phyloP scores from a whole-genome alignment of 2,329 filamentous ascomycete species.

The Fusarium hostae region DNA sequence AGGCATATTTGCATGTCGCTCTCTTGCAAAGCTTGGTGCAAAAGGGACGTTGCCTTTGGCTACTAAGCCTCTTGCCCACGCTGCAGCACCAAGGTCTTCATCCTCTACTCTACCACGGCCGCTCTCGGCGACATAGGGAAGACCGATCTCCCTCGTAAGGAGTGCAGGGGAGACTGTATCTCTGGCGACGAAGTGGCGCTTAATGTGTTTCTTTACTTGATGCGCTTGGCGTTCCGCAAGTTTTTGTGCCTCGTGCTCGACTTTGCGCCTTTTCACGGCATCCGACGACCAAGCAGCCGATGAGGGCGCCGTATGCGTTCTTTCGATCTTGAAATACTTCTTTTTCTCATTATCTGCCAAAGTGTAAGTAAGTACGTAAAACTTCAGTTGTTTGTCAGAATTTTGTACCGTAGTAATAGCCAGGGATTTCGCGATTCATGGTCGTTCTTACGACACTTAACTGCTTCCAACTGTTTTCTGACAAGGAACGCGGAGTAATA shows the following conservation, averaged over 20 bases:
- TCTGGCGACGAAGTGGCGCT: slow-evolving; percentile 49
- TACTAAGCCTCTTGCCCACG: slow-evolving; percentile 54
- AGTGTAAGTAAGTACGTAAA: background rate
- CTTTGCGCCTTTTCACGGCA: slow-evolving; percentile 66
- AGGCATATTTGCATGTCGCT: slow-evolving; percentile 50
- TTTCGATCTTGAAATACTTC: slow-evolving; percentile 76
- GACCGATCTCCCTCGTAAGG: slow-evolving; percentile 44
- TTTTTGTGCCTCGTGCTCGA: slow-evolving; percentile 53
- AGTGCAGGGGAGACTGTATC: slow-evolving; percentile 49
- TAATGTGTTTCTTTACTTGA: slow-evolving; percentile 53
- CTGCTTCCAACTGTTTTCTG: background rate
- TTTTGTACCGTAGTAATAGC: slow-evolving; percentile 64
- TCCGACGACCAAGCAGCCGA: slow-evolving; percentile 66
- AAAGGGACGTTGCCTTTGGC: slow-evolving; percentile 55
- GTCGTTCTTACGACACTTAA: background rate
- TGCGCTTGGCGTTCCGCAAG: slow-evolving; percentile 44
- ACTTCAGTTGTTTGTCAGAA: background rate
- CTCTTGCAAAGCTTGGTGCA: slow-evolving; percentile 44
- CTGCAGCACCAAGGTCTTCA: slow-evolving; percentile 45
- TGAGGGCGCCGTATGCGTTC: slow-evolving; percentile 62
- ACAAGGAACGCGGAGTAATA: background rate
- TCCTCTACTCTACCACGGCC: slow-evolving; percentile 40
- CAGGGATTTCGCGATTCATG: slow-evolving; percentile 59
- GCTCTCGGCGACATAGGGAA: slow-evolving; percentile 22
- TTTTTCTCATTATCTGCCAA: slow-evolving; percentile 64